phyloP scores from a whole-genome alignment of 495 filamentous ascomycete species.

The Chlorociboria aeruginascens region DNA sequence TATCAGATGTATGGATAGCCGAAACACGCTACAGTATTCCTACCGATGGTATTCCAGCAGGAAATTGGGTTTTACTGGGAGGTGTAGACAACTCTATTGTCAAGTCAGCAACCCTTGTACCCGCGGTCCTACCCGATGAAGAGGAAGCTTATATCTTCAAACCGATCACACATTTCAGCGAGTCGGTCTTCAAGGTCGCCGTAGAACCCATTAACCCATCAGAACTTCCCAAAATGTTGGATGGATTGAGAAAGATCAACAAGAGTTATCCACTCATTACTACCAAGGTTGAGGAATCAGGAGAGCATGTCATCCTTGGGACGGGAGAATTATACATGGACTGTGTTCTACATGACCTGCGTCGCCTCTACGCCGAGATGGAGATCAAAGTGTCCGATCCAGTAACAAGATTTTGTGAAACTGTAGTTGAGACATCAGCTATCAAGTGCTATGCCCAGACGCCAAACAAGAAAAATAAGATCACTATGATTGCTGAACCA shows the following conservation, averaged over 20 bases:
- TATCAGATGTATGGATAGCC: constrained; percentile 83
- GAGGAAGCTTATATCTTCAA: constrained; percentile 93
- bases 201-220: constrained; percentile 98
- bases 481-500: constrained; percentile 96
- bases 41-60: constrained; percentile 83
- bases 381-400: constrained; percentile 97
- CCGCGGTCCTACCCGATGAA: constrained; percentile 63
- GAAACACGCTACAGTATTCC: constrained; percentile 88
- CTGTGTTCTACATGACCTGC: constrained; percentile 91
- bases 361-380: constrained; percentile 94
- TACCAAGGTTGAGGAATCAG: constrained; percentile 98
- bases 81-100: constrained; percentile 97
- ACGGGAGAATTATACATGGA: constrained; percentile 99
- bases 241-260: constrained; percentile 91
- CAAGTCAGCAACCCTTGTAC: constrained; percentile 92
- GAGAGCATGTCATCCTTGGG: constrained; percentile 88
- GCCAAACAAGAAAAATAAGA: constrained; percentile 98
- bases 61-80: constrained; percentile 84
- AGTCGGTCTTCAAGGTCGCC: constrained; percentile 95
- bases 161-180: constrained; percentile 87
- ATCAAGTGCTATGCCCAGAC: constrained; percentile 97
- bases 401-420: constrained; percentile 95
- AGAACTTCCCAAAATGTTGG: constrained; percentile 97
- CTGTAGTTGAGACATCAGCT: constrained; percentile 91
- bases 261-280: constrained; percentile 92